Evolutionary conservation across 2,329 filamentous ascomycete genomes (phyloP), one percentile per base, ranked within the genome.

Genomic region (Xylariaceae sp.): DNA sequence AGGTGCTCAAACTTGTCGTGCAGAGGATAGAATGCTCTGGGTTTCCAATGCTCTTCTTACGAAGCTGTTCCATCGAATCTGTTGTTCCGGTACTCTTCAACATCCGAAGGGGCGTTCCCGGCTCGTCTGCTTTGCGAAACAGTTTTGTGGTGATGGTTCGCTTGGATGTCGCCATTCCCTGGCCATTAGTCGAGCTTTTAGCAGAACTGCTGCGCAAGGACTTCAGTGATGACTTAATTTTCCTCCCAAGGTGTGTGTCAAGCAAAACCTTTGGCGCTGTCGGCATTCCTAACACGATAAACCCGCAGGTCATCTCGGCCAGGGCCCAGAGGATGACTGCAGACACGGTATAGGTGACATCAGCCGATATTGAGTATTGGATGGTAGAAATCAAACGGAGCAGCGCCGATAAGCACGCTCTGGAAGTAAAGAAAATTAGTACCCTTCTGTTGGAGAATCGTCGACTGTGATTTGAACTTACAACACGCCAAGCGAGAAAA

Each of bases 41-140:
- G 36, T 21, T 48, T 36, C 16, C 21, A n/a, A n/a, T n/a, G 20
- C 12, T 37, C 17, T 52, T 42, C 3, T 54, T 47, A 16, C 50
- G 45, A 19, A 59, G 54, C n/a, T 49, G 47, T 21, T 59, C 56
- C 5, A 51, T 58, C 10, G 55, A 59, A 23, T 55, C 56, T 2
- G 54, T 50, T n/a, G 39, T 40, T 11, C 42, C 40, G 5, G 36
- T 11, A 16, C 39, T 41, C 37, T 54, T 51, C 16, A 59, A 36
- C 10, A 51, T 50, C 12, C 43, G 50, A 27, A 59, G 43, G 11
- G 37, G 52, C 8, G 57, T 36, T 1, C 51, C 54, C 14, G 45
- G 51, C 12, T 59, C 55, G 19, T 55, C 46, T 16, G 57, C 44
- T 35, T 57, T 58, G 19, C 40, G 50, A 29, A 58, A 59, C 11